phyloP scores from a whole-genome alignment of 257 asterid species.

The Solanum sitiens region DNA sequence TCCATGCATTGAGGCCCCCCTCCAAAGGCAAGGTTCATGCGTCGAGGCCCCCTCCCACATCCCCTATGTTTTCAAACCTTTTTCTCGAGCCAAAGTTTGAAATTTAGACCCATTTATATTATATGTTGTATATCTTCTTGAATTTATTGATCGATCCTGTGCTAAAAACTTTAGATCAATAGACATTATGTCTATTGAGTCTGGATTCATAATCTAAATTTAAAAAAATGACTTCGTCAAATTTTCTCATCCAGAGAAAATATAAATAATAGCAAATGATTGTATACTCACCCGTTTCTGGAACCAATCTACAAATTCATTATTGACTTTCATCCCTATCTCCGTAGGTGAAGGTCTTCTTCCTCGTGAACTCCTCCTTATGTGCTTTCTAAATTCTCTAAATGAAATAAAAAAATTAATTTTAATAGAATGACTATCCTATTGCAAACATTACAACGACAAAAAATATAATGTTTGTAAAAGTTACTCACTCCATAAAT shows the following conservation, averaged over 20 bases:
- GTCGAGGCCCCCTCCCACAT: too few relatives aligned
- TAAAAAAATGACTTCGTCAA: background rate
- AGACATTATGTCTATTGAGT: background rate
- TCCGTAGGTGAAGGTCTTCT: background rate
- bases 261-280: background rate
- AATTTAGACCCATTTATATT: background rate
- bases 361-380: background rate
- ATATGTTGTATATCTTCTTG: background rate
- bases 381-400: background rate
- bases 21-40: too few relatives aligned
- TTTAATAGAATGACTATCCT: background rate
- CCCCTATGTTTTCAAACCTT: too few relatives aligned
- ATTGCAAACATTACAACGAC: background rate
- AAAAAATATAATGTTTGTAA: background rate
- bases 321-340: background rate
- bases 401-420: background rate
- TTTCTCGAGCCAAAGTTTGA: background rate
- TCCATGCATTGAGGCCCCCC: too few relatives aligned
- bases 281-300: background rate
- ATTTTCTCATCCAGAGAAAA: background rate
- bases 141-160: background rate
- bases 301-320: background rate
- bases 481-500: too few relatives aligned
- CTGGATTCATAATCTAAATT: background rate
- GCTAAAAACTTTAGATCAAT: background rate